phyloP scores from a whole-genome alignment of 225 moss, liverwort and hornwort species.

The Polytrichum commune region DNA sequence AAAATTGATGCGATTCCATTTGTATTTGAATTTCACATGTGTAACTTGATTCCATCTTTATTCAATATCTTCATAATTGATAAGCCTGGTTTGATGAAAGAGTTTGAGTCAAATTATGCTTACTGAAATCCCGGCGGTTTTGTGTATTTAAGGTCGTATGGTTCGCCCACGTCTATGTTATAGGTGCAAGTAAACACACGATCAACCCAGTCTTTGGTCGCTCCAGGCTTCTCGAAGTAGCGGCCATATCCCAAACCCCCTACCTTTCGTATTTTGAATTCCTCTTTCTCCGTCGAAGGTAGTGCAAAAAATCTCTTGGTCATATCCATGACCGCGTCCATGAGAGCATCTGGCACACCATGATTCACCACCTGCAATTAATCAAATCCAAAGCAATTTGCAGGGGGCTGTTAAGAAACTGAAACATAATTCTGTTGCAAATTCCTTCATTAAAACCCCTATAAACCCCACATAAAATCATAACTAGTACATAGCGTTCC shows the following conservation, averaged over 20 bases:
- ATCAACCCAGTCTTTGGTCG: conserved; percentile 15
- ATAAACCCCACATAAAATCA: neutral
- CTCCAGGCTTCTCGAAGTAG: conserved; percentile 6
- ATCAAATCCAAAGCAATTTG: neutral
- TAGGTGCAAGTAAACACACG: neutral
- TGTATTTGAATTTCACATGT: too few relatives aligned
- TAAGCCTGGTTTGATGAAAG: too few relatives aligned
- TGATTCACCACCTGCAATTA: neutral
- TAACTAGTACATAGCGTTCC: neutral
- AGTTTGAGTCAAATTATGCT: neutral
- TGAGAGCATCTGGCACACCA: neutral
- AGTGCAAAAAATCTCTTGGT: neutral
- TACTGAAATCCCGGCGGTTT: neutral
- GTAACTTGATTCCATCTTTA: too few relatives aligned
- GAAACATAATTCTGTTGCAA: too few relatives aligned
- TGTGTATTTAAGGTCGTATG: neutral
- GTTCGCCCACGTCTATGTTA: conserved; percentile 5
- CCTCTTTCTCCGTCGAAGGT: conserved; percentile 4
- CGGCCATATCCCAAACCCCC: conserved; percentile 12
- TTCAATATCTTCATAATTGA: too few relatives aligned
- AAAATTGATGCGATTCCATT: too few relatives aligned
- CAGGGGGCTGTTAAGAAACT: neutral
- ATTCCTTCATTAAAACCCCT: too few relatives aligned
- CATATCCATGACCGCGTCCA: neutral
- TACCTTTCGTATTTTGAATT: conserved; percentile 1